phyloP scores from a whole-genome alignment of 1,284 basidiomycete genomes.

The Exobasidium rhododendri region DNA sequence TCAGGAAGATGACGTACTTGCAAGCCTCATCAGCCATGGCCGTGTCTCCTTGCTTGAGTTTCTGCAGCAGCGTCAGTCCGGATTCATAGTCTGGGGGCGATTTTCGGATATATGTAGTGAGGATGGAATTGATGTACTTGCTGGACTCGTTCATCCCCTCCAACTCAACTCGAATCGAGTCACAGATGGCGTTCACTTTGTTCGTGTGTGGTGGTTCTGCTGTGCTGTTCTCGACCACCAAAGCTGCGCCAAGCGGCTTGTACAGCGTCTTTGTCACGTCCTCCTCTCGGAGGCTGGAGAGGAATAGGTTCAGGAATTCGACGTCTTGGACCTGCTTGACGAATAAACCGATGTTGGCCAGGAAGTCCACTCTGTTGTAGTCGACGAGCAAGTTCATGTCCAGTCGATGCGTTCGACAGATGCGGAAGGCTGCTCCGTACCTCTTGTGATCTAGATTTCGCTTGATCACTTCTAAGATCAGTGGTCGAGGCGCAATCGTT shows the following conservation, averaged over 20 bases:
- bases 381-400: constrained; percentile 86
- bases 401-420: constrained; percentile 88
- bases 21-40: constrained; percentile 88
- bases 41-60: constrained; percentile 69
- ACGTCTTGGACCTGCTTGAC: constrained; percentile 81
- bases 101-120: constrained; percentile 90
- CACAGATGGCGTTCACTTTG: constrained; percentile 72
- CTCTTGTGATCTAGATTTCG: constrained; percentile 45
- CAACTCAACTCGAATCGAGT: constrained; percentile 71
- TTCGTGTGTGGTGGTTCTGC: constrained; percentile 52
- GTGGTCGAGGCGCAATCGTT: constrained; percentile 84
- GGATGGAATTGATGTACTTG: constrained; percentile 81
- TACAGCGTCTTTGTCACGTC: constrained; percentile 56
- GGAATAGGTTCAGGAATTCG: constrained; percentile 89
- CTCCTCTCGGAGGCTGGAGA: constrained; percentile 66
- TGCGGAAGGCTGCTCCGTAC: constrained; percentile 81
- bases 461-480: constrained; percentile 68
- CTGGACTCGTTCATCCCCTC: constrained; percentile 66
- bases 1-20: constrained; percentile 97
- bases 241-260: constrained; percentile 8
- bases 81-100: constrained; percentile 86
- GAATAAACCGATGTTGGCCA: constrained; percentile 61
- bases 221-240: constrained; percentile 26
- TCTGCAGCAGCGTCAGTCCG: constrained; percentile 73
- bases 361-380: constrained; percentile 69